Evolutionary conservation across 1,139 yeast genomes (phyloP).

Genomic region (Kodamaea sp.): DNA sequence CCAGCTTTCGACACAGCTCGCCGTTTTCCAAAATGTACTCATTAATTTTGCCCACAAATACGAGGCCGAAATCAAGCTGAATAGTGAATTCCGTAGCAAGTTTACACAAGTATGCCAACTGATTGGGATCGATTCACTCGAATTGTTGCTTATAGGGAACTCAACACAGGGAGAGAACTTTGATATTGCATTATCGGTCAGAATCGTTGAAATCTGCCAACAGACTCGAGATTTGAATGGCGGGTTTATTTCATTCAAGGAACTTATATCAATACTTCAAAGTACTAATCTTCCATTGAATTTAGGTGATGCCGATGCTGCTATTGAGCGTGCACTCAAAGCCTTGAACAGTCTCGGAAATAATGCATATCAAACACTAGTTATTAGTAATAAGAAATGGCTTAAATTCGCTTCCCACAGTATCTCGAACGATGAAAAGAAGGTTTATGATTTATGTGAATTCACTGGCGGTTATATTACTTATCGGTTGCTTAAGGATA

Average conservation of each 20-base stretch:
- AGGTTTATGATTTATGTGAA: slow-evolving; percentile 70
- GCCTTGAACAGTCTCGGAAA: slow-evolving; percentile 38
- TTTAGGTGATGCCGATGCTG: slow-evolving; percentile 46
- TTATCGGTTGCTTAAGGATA: slow-evolving; percentile 58
- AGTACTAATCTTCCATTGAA: slow-evolving; percentile 30
- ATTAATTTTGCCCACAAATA: slow-evolving; percentile 62
- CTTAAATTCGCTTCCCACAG: slow-evolving; percentile 33
- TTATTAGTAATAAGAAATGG: slow-evolving; percentile 38
- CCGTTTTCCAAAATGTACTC: slow-evolving; percentile 59
- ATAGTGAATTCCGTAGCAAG: slow-evolving; percentile 62
- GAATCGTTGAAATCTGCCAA: slow-evolving; percentile 71
- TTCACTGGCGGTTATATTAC: slow-evolving; percentile 65
- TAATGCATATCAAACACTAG: slow-evolving; percentile 32
- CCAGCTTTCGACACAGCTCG: slow-evolving; percentile 54
- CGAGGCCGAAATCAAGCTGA: slow-evolving; percentile 57
- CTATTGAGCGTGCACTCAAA: slow-evolving; percentile 53
- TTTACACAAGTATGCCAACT: slow-evolving; percentile 73
- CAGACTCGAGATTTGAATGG: slow-evolving; percentile 72
- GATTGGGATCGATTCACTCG: slow-evolving; percentile 82
- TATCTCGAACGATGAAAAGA: slow-evolving; percentile 57
- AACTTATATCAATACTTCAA: slow-evolving; percentile 36
- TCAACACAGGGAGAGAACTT: slow-evolving; percentile 34
- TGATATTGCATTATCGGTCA: slow-evolving; percentile 62
- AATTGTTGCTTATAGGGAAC: slow-evolving; percentile 32
- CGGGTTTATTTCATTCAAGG: slow-evolving; percentile 67